Conservation (phyloP, 441 rosid genomes). For the Hura crepitans region DNA sequence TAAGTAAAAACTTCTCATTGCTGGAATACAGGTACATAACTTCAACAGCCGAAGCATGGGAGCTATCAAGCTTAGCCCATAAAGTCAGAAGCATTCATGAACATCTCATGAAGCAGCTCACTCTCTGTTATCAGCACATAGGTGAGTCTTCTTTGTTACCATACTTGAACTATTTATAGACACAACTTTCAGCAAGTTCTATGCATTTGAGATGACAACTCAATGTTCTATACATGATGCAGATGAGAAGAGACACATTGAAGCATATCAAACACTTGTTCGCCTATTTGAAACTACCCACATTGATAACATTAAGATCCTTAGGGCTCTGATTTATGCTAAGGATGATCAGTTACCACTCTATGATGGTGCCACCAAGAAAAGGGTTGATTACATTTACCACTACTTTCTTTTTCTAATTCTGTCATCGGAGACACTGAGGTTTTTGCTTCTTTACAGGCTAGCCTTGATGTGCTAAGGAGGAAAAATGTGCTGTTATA, state of each 20-base stretch:
- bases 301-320: slow-evolving; percentile 69
- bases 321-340: slow-evolving; percentile 52
- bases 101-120: slow-evolving; percentile 45
- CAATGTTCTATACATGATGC: slow-evolving; percentile 21
- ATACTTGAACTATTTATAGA: too few species aligned
- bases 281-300: slow-evolving; percentile 44
- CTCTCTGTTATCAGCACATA: slow-evolving; percentile 47
- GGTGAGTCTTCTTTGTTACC: slow-evolving; percentile 33
- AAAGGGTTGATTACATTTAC: slow-evolving; percentile 41
- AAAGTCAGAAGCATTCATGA: slow-evolving; percentile 52
- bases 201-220: too few species aligned
- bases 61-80: slow-evolving; percentile 61
- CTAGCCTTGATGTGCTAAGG: slow-evolving; percentile 60
- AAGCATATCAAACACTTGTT: slow-evolving; percentile 46
- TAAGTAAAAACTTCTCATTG: not conserved
- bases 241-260: slow-evolving; percentile 53
- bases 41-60: slow-evolving; percentile 64
- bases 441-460: slow-evolving; percentile 29
- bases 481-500: slow-evolving; percentile 64
- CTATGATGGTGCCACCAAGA: slow-evolving; percentile 47
- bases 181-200: not conserved
- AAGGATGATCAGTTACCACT: slow-evolving; percentile 60
- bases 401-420: slow-evolving; percentile 2
- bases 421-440: not conserved
- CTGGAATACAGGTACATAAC: slow-evolving; percentile 32